Base-by-base conservation (phyloP, 108 stramenopile species). In the Cyclostephanos tholiformis region DNA sequence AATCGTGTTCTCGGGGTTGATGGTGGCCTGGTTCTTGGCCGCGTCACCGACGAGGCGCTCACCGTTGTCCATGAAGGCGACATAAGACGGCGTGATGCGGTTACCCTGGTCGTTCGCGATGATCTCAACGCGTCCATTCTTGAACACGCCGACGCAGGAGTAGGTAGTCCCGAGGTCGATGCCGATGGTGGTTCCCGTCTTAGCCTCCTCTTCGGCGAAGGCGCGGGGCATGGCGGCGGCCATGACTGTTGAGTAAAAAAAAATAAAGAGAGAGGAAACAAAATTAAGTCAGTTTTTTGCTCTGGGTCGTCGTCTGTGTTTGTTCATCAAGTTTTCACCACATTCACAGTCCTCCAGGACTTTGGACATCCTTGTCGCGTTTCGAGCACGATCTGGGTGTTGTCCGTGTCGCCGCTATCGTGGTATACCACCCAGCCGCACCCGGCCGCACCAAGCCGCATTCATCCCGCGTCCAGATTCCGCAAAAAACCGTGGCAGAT, bases 21-120 rank as follows among this genome's bases (percentile, higher is more conserved):
- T 90, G 38, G 97, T 94, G 72, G 97, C 97, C 88, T 98, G 97
- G 76, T 98, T 98, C 94, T 97, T 98, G 67, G 99, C 99, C 52
- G 99, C 96, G 74, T 98, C 97, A 46, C 99, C 99, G 32, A 98
- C 96, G 69, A 99, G 90, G 69, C 97, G 95, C 58, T 95, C 95
- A 27, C 93, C 92, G 84, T 85, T 86, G 71, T 86, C 85, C 78
- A 83, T 72, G 83, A 98, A 99, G 66, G 97, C 96, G 46, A 99
- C 97, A 77, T 97, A 98, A 32, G 94, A 95, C 63, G 98, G 98
- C 97, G 98, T 99, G 91, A 97, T 99, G 72, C 98, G 96, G 88
- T 98, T 97, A 67, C 98, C 98, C 87, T 97, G 97, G 77, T 98
- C 97, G 85, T 97, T 97, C 71, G 96, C 85, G 67, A 98, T 96